A percentile compares a stretch with the other conserved stretches of the same genome.
These are phyloP conservation scores for Leishmania tropica DNA, from an alignment of 208 protist species.

Conservation along the genomic window DNA sequence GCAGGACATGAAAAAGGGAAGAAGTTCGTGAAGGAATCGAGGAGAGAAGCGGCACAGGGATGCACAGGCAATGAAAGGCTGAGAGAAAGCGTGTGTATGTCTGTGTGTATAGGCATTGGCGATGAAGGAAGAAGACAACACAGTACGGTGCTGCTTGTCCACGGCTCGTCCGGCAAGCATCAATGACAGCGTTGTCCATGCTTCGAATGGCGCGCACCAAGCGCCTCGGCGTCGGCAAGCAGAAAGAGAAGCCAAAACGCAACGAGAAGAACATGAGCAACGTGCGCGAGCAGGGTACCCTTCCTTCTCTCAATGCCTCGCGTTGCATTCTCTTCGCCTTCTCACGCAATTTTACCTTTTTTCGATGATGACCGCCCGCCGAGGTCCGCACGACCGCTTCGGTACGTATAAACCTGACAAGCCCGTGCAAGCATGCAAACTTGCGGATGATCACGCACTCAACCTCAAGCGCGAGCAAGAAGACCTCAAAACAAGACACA, in stretches of 20 bases:
- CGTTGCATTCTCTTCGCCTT: neutral
- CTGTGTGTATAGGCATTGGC: neutral
- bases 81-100: neutral
- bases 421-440: neutral
- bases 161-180: neutral
- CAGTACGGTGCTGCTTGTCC: too few species aligned
- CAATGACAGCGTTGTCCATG: neutral
- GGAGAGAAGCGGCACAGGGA: neutral
- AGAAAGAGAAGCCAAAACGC: neutral
- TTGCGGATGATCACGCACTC: neutral
- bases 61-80: neutral
- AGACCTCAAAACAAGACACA: too few species aligned
- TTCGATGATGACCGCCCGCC: neutral
- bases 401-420: neutral
- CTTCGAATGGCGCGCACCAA: neutral
- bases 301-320: neutral
- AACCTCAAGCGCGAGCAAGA: neutral
- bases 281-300: neutral
- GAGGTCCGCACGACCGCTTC: neutral
- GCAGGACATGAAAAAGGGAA: neutral
- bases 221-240: neutral
- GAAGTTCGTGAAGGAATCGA: neutral
- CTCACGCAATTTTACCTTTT: neutral
- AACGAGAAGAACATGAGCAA: neutral
- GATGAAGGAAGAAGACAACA: neutral